Conservation (phyloP, 2,329 filamentous ascomycete genomes). For the Calonectria henricotiae region DNA sequence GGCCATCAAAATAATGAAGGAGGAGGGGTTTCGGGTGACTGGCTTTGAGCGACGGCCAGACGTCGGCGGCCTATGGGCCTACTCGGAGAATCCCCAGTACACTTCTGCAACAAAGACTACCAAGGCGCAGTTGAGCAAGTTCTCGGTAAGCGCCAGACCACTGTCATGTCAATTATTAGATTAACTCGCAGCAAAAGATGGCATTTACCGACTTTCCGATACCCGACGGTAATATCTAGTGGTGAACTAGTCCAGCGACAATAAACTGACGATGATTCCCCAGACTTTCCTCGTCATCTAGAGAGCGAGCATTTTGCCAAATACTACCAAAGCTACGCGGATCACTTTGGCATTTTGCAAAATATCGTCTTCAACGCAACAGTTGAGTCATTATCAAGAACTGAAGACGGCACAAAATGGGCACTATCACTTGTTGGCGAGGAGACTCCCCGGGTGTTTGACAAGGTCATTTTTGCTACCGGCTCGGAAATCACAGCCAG, state of each 20-base stretch:
- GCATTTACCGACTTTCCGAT: constrained; percentile 50
- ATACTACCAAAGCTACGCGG: constrained; percentile 49
- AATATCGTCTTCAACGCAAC: constrained; percentile 42
- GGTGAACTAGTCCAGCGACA: neutral
- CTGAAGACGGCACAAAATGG: constrained; percentile 43
- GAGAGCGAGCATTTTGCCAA: constrained; percentile 35
- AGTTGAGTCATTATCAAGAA: constrained; percentile 39
- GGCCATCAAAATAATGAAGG: constrained; percentile 46
- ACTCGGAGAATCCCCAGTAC: constrained; percentile 44
- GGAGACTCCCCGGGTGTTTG: constrained; percentile 39
- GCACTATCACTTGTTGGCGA: constrained; percentile 39
- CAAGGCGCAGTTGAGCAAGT: constrained; percentile 49
- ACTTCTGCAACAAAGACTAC: constrained; percentile 47
- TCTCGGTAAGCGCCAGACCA: constrained; percentile 38
- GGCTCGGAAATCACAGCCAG: constrained; percentile 43
- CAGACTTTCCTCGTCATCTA: constrained; percentile 45
- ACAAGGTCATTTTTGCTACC: constrained; percentile 50
- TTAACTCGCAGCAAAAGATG: constrained; percentile 24
- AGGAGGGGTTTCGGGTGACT: constrained; percentile 50
- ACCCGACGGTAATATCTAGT: constrained; percentile 40
- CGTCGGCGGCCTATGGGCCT: constrained; percentile 49
- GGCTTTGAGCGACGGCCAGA: constrained; percentile 48
- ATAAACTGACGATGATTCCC: neutral
- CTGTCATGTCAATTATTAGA: no score
- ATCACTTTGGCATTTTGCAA: constrained; percentile 41